Evolutionary conservation across 345 rosid species (phyloP).

Genomic region (Hibiscus tridactylites): DNA sequence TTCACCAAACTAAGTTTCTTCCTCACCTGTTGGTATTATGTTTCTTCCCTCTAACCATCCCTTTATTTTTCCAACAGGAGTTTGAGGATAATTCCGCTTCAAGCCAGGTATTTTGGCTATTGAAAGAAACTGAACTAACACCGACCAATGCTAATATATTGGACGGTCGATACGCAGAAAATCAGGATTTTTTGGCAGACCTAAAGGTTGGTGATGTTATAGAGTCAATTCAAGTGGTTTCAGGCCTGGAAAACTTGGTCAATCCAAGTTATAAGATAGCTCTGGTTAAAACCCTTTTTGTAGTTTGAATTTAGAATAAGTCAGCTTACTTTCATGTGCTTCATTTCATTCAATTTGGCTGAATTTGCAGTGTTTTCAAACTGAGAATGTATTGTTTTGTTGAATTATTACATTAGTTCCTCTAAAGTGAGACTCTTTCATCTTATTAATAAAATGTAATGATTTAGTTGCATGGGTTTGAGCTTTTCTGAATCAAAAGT

Average conservation of each 20-base stretch:
- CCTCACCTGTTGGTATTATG: background rate
- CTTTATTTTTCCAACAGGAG: constrained; percentile 42
- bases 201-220: constrained; percentile 93
- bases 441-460: background rate
- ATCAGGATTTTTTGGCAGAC: constrained; percentile 80
- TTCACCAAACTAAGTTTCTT: background rate
- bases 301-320: no score
- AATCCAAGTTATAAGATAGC: constrained; percentile 94
- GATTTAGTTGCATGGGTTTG: no score
- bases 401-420: background rate
- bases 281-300: constrained; percentile 39
- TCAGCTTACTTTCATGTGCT: background rate
- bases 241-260: constrained; percentile 78
- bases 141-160: constrained; percentile 94
- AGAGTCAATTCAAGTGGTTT: constrained; percentile 81
- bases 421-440: background rate
- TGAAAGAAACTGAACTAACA: constrained; percentile 95
- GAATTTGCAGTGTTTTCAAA: background rate
- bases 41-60: background rate
- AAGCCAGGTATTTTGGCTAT: constrained; percentile 93
- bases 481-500: no score
- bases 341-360: no score
- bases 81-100: constrained; percentile 90
- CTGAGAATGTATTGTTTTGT: background rate
- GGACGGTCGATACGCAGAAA: constrained; percentile 88